Conservation (phyloP, 371 early-diverging fungal species). For the Chytridium lagenaria region DNA sequence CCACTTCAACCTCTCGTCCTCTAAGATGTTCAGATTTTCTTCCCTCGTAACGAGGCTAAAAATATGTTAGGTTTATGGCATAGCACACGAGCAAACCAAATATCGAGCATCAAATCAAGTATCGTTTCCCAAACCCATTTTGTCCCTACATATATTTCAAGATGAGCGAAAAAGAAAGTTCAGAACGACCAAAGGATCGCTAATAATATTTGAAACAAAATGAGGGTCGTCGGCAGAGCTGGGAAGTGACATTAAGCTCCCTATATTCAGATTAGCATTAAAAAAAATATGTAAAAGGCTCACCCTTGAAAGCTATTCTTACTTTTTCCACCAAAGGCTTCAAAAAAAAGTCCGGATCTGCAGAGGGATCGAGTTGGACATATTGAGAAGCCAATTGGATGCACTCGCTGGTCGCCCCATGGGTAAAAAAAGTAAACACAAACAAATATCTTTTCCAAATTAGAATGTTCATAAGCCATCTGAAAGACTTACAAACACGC, state of each 20-base stretch:
- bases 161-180: too few relatives aligned
- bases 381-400: background rate
- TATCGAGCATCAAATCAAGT: too few relatives aligned
- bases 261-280: background rate
- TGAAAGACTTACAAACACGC: background rate
- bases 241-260: too few relatives aligned
- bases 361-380: background rate
- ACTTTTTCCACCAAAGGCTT: background rate
- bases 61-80: background rate
- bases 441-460: background rate
- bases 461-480: background rate
- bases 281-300: background rate
- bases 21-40: background rate
- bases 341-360: background rate
- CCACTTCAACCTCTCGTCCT: background rate
- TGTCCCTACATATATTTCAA: too few relatives aligned
- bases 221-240: too few relatives aligned
- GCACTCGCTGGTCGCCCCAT: background rate
- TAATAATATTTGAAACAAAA: too few relatives aligned
- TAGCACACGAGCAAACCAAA: too few relatives aligned
- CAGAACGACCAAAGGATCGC: background rate
- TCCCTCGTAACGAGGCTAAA: background rate
- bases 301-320: background rate
- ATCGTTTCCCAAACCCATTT: too few relatives aligned
- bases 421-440: background rate